phyloP scores from a whole-genome alignment of 768 basidiomycete genomes.

The Xerocomus spinulosus region DNA sequence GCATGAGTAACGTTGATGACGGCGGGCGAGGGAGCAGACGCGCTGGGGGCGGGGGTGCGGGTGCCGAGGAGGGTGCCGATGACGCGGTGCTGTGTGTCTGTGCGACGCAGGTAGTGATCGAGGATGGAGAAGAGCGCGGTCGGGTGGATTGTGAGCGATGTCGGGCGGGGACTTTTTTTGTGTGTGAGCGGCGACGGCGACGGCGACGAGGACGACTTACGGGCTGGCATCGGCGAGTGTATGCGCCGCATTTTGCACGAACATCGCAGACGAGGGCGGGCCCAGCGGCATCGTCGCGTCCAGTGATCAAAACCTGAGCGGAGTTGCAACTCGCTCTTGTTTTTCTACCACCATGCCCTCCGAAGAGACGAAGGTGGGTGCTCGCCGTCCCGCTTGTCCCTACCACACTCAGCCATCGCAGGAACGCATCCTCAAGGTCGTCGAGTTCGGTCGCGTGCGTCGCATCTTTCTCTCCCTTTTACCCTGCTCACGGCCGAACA shows the following conservation, averaged over 20 bases:
- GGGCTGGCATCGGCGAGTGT: conserved; percentile 28
- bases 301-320: conserved; percentile 19
- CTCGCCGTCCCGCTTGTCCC: neutral
- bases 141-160: conserved; percentile 80
- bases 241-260: conserved; percentile 34
- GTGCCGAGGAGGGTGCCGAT: conserved; percentile 93
- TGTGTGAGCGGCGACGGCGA: neutral
- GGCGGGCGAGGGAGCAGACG: conserved; percentile 1
- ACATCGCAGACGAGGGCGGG: conserved; percentile 43
- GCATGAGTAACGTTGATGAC: conserved; percentile 72
- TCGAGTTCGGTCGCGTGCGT: conserved; percentile 79
- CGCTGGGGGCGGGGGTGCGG: conserved; percentile 46
- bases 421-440: conserved; percentile 79
- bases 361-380: conserved; percentile 80
- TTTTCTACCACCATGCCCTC: conserved; percentile 55
- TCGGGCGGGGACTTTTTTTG: conserved; percentile 56
- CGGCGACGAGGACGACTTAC: conserved; percentile 25
- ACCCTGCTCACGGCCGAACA: conserved; percentile 28
- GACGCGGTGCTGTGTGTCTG: conserved; percentile 76
- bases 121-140: conserved; percentile 92
- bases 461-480: neutral
- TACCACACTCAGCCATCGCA: neutral
- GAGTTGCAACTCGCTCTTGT: conserved; percentile 27
- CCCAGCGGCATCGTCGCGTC: conserved; percentile 42
- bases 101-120: conserved; percentile 92